phyloP scores from a whole-genome alignment of 2,329 filamentous ascomycete genomes.

The Trichophyton rubrum region DNA sequence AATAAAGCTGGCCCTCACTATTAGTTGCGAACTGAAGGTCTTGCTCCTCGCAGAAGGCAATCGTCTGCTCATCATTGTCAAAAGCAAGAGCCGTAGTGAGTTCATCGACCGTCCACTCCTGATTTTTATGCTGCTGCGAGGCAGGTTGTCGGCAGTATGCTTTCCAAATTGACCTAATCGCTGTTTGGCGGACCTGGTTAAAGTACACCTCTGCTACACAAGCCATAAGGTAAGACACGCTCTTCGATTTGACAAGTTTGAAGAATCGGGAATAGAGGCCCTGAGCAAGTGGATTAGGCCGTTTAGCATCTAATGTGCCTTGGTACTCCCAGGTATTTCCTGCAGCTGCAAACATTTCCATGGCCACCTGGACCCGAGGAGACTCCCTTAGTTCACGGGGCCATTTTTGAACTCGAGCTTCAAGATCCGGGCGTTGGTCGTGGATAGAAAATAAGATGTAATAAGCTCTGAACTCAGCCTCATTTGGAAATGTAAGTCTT shows the following conservation, averaged over 20 bases:
- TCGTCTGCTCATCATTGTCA: conserved; percentile 43
- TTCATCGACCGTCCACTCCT: conserved; percentile 45
- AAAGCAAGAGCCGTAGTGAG: conserved; percentile 43
- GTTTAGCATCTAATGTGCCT: conserved; percentile 38
- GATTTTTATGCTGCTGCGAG: conserved; percentile 38
- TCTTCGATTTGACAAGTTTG: conserved; percentile 41
- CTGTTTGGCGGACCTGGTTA: conserved; percentile 44
- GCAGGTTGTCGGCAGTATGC: conserved; percentile 37
- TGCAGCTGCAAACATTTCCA: conserved; percentile 46
- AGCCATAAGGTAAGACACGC: conserved; percentile 49
- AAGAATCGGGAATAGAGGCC: conserved; percentile 49
- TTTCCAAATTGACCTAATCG: conserved; percentile 44
- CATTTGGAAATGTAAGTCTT: conserved; percentile 41
- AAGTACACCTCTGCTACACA: conserved; percentile 54
- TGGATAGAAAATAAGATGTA: conserved; percentile 46
- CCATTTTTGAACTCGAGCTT: conserved; percentile 47
- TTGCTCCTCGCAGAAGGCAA: conserved; percentile 42
- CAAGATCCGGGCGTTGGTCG: conserved; percentile 41
- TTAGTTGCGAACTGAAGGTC: conserved; percentile 40
- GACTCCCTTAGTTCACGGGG: conserved; percentile 39
- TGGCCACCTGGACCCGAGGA: conserved; percentile 42
- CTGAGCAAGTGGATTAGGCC: conserved; percentile 42
- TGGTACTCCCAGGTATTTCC: conserved; percentile 41
- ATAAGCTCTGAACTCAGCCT: conserved; percentile 53
- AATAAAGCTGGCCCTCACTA: conserved; percentile 35